phyloP scores from a whole-genome alignment of 2,329 filamentous ascomycete genomes.

The Anisogramma anomala region DNA sequence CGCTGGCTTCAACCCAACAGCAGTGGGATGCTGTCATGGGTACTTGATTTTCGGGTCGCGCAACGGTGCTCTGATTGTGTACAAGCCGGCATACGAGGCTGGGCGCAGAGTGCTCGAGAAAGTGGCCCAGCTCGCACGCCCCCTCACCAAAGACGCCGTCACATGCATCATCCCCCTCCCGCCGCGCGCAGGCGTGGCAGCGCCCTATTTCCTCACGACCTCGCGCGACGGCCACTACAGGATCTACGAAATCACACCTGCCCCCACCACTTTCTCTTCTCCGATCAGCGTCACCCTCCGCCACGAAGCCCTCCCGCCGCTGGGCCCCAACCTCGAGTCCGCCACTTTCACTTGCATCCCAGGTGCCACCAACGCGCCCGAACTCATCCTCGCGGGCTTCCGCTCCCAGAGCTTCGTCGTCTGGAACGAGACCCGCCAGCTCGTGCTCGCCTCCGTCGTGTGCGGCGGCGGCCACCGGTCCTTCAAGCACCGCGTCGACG shows the following conservation, averaged over 20 bases:
- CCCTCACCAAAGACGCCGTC: slow-evolving; percentile 48
- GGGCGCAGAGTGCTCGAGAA: slow-evolving; percentile 19
- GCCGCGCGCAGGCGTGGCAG: slow-evolving; percentile 16
- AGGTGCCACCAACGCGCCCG: slow-evolving; percentile 23
- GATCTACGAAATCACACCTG: slow-evolving; percentile 41
- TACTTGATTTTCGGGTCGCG: slow-evolving; percentile 44
- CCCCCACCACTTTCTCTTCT: slow-evolving; percentile 14
- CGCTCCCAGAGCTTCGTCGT: slow-evolving; percentile 66
- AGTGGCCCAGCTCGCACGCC: slow-evolving; percentile 26
- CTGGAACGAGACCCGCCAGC: slow-evolving; percentile 63
- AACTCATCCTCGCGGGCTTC: slow-evolving; percentile 71
- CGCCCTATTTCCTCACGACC: slow-evolving; percentile 51
- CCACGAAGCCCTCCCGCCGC: slow-evolving; percentile 57
- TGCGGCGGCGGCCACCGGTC: slow-evolving; percentile 78
- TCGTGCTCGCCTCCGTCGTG: slow-evolving; percentile 59
- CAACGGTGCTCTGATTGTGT: slow-evolving; percentile 35
- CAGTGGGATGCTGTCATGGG: slow-evolving; percentile 29
- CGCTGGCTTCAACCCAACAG: slow-evolving; percentile 38
- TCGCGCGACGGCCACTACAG: slow-evolving; percentile 68
- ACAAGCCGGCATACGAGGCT: slow-evolving; percentile 17
- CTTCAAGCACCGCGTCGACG: slow-evolving; percentile 43
- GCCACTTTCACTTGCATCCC: slow-evolving; percentile 40
- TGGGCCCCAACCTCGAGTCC: slow-evolving; percentile 67
- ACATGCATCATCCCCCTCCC: slow-evolving; percentile 49
- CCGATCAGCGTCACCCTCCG: slow-evolving; percentile 33